Base-by-base conservation (phyloP, 2,329 filamentous ascomycete species). In the Aspergillus ochraceoroseus region DNA sequence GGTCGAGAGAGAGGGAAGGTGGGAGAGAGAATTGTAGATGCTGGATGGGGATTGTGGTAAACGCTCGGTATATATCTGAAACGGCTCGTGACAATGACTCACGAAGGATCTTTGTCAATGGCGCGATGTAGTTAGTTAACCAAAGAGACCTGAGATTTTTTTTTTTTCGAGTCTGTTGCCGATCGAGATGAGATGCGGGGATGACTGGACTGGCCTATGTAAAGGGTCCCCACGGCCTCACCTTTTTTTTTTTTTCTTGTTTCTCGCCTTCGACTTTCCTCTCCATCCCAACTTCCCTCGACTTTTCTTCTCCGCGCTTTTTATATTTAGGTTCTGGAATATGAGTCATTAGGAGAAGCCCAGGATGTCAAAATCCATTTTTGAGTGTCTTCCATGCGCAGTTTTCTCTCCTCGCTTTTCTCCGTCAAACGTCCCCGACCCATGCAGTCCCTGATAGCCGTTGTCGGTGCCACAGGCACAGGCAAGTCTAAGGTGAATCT, bases 391-490 rank as follows among this genome's bases (percentile, higher is more conserved):
- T 41, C 26, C 27, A 65, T 65, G 63, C 55, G 57, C 41, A 47
- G 40, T 32, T 52, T 55, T 27, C 44, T 57, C 27, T 51, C 51
- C 44, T 49, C 46, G 30, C 22, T 59, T 28, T 43, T 46, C 31
- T 31, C 44, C 19, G 38, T 42, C 26, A 47, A 48, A 49, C 54
- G 39, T 35, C 44, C 41, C 38, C 37, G 47, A 34, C 54, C 46
- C 27, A 65, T 63, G 58, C 54, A 65, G 41, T 85, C 87, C 15
- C 69, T 95, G 48, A 74, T 96, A 55, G 81, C 87, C 33, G 77
- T 96, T 46, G 74, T 95, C 33, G 90, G 90, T 52, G 85, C 89
- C 32, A 96, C 90, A 7, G 90, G 89, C 43, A 95, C 89, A 1
- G 90, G 90, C 47, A 95, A 94, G 67, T 94, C 88, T 26, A 83